phyloP scores from a whole-genome alignment of 371 early-diverging fungal species.

The Parasitella parasitica region DNA sequence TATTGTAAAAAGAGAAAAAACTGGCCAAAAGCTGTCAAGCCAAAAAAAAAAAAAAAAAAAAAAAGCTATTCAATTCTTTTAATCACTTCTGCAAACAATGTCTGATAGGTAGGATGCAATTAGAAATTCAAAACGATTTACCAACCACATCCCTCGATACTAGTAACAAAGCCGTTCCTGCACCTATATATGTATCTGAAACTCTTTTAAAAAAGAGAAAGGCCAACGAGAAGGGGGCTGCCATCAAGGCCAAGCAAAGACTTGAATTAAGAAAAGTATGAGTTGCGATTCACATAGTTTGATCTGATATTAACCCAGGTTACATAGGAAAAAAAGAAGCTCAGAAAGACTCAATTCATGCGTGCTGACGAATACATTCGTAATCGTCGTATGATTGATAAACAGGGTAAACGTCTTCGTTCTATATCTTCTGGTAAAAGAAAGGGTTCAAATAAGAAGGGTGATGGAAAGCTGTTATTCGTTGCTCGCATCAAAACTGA shows the following conservation, averaged over 20 bases:
- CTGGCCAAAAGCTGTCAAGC: not conserved
- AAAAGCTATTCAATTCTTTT: not conserved
- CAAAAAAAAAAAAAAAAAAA: constrained; percentile 1
- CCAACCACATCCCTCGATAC: no score
- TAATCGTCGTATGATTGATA: constrained; percentile 86
- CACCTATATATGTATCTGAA: constrained; percentile 71
- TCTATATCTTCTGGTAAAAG: constrained; percentile 76
- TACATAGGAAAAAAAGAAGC: constrained; percentile 18
- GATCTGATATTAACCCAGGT: not conserved
- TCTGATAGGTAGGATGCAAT: constrained; percentile 15
- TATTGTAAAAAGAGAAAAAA: not conserved
- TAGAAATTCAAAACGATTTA: no score
- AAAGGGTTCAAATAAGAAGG: constrained; percentile 81
- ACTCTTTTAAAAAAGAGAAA: constrained; percentile 96
- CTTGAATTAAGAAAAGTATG: constrained; percentile 59
- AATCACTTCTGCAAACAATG: constrained; percentile 1
- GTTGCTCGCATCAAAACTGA: constrained; percentile 92
- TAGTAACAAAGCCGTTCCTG: constrained; percentile 23
- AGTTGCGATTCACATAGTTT: not conserved
- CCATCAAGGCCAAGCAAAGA: constrained; percentile 69
- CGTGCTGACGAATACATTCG: constrained; percentile 94
- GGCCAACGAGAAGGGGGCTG: constrained; percentile 81
- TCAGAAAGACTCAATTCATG: constrained; percentile 80
- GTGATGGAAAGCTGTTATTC: constrained; percentile 92
- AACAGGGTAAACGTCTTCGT: constrained; percentile 79